Evolutionary conservation across 2,329 filamentous ascomycete species (phyloP), one percentile per base, ranked within the genome.

Genomic region (Stemphylium lycopersici): DNA sequence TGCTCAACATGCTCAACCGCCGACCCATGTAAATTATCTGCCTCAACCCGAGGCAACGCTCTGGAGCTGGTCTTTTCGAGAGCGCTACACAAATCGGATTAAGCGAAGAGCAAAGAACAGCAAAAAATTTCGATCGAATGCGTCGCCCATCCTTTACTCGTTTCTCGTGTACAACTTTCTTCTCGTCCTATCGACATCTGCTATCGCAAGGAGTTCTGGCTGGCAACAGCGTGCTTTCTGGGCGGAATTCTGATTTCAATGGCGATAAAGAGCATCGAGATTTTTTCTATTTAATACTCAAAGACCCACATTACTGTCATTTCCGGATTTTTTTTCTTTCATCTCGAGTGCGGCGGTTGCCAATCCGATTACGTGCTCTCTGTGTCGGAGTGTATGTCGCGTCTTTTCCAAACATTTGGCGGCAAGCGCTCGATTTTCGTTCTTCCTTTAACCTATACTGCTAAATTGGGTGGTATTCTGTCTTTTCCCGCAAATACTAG

Each of bases 1-100:
- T 78, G 76, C 71, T 78, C 41, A 77, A 74, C 61, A 74, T 74
- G 67, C 70, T 78, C 46, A 77, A 77, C 54, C 70, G 72, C 54
- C 70, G 73, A 56, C 71, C 70, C 52, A 71, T 73, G 69, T 73
- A 72, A 61, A 61, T 26, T 24, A 18, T 33, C 32, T 38, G 41
- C 41, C 48, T 37, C 18, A 32, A 39, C 45, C 18, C 39, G 47
- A 58, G 56, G 52, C 45, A 40, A 49, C 41, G 63, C 61, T 66
- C 61, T 58, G 55, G 62, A 69, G 69, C 69, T 66, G 69, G 69
- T 61, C 65, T 24, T 68, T 71, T 59, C 58, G 60, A 55, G 62
- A 68, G 65, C 63, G 58, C 52, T 55, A 48, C 46, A 51, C 42
- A 56, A 45, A 34, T 46, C 49, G 45, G 52, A 56, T 48, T 29